Evolutionary conservation across 1,284 basidiomycete species (phyloP).

Genomic region (Chiua sp.): DNA sequence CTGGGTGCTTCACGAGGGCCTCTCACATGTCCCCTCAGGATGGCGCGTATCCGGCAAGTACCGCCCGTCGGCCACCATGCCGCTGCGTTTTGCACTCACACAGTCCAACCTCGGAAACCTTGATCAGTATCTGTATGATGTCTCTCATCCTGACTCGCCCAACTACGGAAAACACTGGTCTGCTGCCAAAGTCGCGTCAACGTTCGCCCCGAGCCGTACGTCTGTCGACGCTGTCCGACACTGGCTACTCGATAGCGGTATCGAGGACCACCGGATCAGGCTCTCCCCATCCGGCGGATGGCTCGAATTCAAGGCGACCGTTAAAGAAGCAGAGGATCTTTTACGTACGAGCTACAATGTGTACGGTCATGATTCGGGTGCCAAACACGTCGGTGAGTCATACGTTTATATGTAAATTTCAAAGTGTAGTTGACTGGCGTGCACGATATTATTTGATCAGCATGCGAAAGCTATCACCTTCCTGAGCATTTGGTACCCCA

Average conservation of each 20-base stretch:
- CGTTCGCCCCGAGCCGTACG: conserved; percentile 46
- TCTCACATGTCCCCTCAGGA: conserved; percentile 37
- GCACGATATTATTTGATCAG: conserved; percentile 24
- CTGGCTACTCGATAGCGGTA: conserved; percentile 46
- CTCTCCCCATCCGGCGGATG: conserved; percentile 43
- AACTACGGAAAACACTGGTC: conserved; percentile 56
- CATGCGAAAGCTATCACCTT: conserved; percentile 52
- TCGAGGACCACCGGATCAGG: conserved; percentile 39
- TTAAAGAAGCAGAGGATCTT: conserved; percentile 50
- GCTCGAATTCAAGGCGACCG: conserved; percentile 48
- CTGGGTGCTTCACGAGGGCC: conserved; percentile 39
- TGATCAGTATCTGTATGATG: conserved; percentile 45
- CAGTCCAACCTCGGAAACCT: conserved; percentile 48
- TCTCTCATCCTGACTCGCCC: conserved; percentile 49
- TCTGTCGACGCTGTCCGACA: conserved; percentile 42
- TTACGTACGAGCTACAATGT: conserved; percentile 49
- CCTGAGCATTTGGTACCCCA: conserved; percentile 47
- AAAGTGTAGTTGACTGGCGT: neutral
- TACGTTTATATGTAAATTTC: neutral
- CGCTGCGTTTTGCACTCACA: conserved; percentile 48
- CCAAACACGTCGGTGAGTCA: conserved; percentile 34
- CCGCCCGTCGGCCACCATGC: conserved; percentile 36
- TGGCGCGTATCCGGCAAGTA: conserved; percentile 41
- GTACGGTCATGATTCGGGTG: conserved; percentile 45
- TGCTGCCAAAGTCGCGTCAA: conserved; percentile 41